Evolutionary conservation across 2,329 filamentous ascomycete genomes (phyloP), one percentile per base, ranked within the genome.

Genomic region (Fusarium phyllophilum): DNA sequence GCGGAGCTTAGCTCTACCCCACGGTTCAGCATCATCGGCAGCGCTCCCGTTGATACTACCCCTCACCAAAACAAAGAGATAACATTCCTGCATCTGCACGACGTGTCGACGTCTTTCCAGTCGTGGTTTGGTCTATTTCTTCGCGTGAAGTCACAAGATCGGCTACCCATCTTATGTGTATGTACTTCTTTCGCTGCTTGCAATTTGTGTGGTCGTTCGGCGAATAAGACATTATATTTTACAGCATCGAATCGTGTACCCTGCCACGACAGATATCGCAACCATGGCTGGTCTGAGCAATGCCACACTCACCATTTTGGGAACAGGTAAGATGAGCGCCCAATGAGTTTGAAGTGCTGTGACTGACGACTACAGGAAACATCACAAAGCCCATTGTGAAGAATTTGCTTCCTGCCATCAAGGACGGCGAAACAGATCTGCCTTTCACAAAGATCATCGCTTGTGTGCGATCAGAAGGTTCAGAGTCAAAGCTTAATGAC

Each of bases 361-460:
- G 6, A 51, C 55, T 26, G 13, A 29, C 17, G 20, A 8, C 14
- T 10, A 1, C 12, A 82, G 80, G 80, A 18, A 82, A 81, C 49
- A 77, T 82, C 8, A 81, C 80, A n/a, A 78, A 63, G 18, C 76
- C 78, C 1, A 79, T 81, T 36, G 75, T 82, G 29, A 76, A 76
- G 36, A 70, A 72, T 22, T 26, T 81, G 4, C 42, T 78, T 1
- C 68, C 72, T 13, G 60, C 62, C 1, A 66, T 55, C 11, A 54
- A 66, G 4, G 49, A 69, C 24, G 58, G 34, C 15, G 57, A 67
- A 8, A 60, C 57, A 20, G 56, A 61, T 4, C 57, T 78, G 0
- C 78, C 78, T 4, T 79, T 81, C 51, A 70, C 60, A 15, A 72
- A 70, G 2, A 78, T 78, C 54, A 73, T 78, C 26, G 79, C 78